These are phyloP conservation scores for Monilinia aucupariae DNA, from an alignment of 2,329 filamentous ascomycete genomes.

Conservation along the genomic window DNA sequence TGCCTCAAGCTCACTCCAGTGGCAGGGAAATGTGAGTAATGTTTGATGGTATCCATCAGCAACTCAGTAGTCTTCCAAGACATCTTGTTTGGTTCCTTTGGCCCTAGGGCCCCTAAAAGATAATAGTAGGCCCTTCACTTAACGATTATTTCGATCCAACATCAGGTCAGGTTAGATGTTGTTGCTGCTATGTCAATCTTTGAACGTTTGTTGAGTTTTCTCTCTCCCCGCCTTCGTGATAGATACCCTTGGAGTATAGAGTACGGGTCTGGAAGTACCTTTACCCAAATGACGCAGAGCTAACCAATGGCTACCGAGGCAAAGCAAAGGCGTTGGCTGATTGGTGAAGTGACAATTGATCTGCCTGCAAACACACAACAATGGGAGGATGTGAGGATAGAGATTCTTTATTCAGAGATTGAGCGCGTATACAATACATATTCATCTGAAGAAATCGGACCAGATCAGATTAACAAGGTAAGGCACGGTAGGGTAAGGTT, in stretches of 20 bases:
- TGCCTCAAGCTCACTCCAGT: slow-evolving; percentile 94
- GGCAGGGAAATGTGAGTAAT: slow-evolving; percentile 94
- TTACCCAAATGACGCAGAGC: slow-evolving; percentile 13
- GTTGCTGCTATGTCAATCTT: not conserved
- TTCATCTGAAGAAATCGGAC: no score
- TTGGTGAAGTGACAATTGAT: not conserved
- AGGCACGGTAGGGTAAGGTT: not conserved
- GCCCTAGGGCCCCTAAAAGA: slow-evolving; percentile 31
- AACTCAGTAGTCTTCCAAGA: slow-evolving; percentile 87
- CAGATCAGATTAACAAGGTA: no score
- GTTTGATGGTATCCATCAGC: slow-evolving; percentile 94
- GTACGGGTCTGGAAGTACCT: slow-evolving; percentile 9
- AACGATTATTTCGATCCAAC: slow-evolving; percentile 10
- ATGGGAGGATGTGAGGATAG: no score
- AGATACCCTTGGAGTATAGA: not conserved
- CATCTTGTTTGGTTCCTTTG: slow-evolving; percentile 51
- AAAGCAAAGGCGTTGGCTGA: slow-evolving; percentile 4
- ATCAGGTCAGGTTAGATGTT: slow-evolving; percentile 17
- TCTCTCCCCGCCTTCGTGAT: slow-evolving; percentile 15
- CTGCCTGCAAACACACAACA: no score
- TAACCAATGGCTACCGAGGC: slow-evolving; percentile 15
- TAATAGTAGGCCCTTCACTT: slow-evolving; percentile 24
- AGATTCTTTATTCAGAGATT: not conserved
- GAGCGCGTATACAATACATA: slow-evolving; percentile 5
- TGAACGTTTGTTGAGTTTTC: slow-evolving; percentile 11